phyloP scores from a whole-genome alignment of 2,329 filamentous ascomycete genomes.

The Hymenoscyphus fructigenus region DNA sequence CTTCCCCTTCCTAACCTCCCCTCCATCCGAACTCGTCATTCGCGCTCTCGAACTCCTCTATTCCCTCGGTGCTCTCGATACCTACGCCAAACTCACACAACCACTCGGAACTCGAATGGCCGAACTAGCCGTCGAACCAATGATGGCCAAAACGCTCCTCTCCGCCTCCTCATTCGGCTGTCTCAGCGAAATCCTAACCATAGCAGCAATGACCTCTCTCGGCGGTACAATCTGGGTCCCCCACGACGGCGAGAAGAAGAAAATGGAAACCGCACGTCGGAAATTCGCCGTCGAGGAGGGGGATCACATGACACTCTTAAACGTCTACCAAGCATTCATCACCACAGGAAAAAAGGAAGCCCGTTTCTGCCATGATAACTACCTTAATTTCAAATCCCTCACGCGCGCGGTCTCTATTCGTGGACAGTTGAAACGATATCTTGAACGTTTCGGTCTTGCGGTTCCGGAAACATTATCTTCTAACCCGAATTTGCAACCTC shows the following conservation, averaged over 20 bases:
- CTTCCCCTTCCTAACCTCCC: constrained; percentile 85
- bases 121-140: constrained; percentile 87
- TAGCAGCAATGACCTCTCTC: constrained; percentile 90
- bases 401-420: constrained; percentile 80
- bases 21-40: constrained; percentile 79
- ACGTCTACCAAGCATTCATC: constrained; percentile 88
- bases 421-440: constrained; percentile 79
- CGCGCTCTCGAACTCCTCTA: constrained; percentile 87
- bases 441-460: constrained; percentile 79
- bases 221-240: constrained; percentile 82
- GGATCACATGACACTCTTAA: constrained; percentile 88
- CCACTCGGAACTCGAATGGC: constrained; percentile 91
- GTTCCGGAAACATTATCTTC: constrained; percentile 61
- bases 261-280: constrained; percentile 69
- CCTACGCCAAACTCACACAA: constrained; percentile 85
- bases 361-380: constrained; percentile 83
- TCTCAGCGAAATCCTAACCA: constrained; percentile 81
- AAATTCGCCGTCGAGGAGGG: constrained; percentile 92
- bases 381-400: constrained; percentile 84
- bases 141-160: constrained; percentile 89
- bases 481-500: constrained; percentile 35
- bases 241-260: constrained; percentile 73
- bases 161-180: constrained; percentile 74
- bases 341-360: constrained; percentile 79
- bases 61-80: constrained; percentile 81